These are phyloP conservation scores for Waitea zeae DNA, from an alignment of 1,284 basidiomycete species.

Conservation along the genomic window DNA sequence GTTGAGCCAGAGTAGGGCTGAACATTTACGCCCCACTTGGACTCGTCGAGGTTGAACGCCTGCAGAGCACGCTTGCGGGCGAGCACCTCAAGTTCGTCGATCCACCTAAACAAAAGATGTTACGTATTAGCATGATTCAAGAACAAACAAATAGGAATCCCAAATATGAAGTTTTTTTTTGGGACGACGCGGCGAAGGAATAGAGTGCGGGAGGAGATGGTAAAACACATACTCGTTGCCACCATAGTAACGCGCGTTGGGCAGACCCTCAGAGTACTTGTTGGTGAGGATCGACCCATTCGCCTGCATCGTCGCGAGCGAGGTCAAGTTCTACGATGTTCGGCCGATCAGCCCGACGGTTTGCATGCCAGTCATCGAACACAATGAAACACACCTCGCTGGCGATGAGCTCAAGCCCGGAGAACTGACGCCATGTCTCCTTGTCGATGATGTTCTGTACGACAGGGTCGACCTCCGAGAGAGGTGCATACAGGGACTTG, in stretches of 20 bases:
- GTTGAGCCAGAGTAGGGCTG: conserved; percentile 88
- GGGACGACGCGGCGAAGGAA: background rate
- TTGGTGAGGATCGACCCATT: conserved; percentile 98
- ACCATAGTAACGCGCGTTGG: conserved; percentile 93
- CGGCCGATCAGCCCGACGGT: background rate
- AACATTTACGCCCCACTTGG: conserved; percentile 96
- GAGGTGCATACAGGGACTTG: conserved; percentile 76
- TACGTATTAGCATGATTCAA: too few species aligned
- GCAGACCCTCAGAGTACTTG: conserved; percentile 95
- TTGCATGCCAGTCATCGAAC: conserved; percentile 9
- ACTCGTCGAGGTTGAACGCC: conserved; percentile 92
- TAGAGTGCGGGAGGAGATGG: background rate
- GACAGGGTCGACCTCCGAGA: conserved; percentile 86
- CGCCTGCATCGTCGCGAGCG: conserved; percentile 89
- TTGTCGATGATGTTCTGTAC: conserved; percentile 97
- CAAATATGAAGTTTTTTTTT: too few species aligned
- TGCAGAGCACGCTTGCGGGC: conserved; percentile 91
- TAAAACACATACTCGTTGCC: conserved; percentile 57
- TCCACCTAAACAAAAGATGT: conserved; percentile 19
- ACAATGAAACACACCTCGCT: conserved; percentile 48
- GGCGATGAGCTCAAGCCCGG: conserved; percentile 92
- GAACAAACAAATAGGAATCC: too few species aligned
- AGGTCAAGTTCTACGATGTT: conserved; percentile 71
- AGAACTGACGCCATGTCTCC: conserved; percentile 98
- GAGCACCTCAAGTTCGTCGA: conserved; percentile 91